phyloP scores from a whole-genome alignment of 2,329 filamentous ascomycete genomes.

The Zalaria obscura region DNA sequence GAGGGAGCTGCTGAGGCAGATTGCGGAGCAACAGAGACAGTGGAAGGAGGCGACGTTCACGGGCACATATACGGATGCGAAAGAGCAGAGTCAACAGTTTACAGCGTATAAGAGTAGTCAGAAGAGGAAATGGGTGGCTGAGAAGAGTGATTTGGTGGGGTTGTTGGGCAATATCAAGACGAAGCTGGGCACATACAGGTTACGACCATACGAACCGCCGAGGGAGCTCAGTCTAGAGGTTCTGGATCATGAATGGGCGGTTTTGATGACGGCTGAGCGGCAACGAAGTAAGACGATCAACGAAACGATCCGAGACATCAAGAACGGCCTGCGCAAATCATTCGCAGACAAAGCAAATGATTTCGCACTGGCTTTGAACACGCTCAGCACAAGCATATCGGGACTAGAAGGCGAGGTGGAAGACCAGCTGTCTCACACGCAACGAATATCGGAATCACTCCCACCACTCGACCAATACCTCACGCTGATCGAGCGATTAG shows the following conservation, averaged over 20 bases:
- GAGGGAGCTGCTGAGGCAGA: conserved; percentile 62
- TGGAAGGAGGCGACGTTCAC: conserved; percentile 78
- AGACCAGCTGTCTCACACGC: conserved; percentile 80
- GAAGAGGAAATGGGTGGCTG: conserved; percentile 92
- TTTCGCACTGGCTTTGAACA: conserved; percentile 89
- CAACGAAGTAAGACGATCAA: conserved; percentile 86
- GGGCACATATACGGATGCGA: conserved; percentile 85
- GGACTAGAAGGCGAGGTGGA: conserved; percentile 95
- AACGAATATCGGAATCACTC: conserved; percentile 71
- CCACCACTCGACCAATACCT: conserved; percentile 84
- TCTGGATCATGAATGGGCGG: conserved; percentile 70
- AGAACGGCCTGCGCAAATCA: conserved; percentile 78
- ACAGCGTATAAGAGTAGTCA: conserved; percentile 77
- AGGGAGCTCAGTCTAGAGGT: conserved; percentile 67
- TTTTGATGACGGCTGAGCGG: conserved; percentile 71
- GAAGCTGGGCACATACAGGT: conserved; percentile 85
- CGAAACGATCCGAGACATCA: conserved; percentile 97
- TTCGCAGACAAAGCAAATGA: conserved; percentile 99
- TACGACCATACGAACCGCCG: conserved; percentile 84
- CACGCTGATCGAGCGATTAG: conserved; percentile 70
- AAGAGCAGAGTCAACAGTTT: conserved; percentile 70
- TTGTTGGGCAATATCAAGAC: conserved; percentile 97
- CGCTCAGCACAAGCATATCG: conserved; percentile 85
- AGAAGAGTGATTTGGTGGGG: conserved; percentile 90
- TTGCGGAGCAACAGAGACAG: conserved; percentile 54